Conservation (phyloP, 192 early-diverging fungal species). For the Umbelopsis ramanniana region DNA sequence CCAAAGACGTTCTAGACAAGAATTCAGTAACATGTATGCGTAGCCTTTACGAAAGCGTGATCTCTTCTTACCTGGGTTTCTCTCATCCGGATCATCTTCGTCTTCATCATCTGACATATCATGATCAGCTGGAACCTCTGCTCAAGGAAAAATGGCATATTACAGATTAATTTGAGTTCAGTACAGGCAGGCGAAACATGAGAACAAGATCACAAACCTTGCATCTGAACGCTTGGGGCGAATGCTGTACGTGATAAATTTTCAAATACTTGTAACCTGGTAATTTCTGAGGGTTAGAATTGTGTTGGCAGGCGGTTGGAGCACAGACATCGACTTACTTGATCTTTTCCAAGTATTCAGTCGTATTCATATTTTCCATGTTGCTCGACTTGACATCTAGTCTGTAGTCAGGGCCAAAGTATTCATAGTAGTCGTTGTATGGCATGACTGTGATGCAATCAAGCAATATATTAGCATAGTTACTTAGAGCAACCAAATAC, state of each 20-base stretch:
- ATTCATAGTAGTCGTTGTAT: conserved; percentile 87
- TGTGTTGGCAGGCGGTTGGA: not conserved
- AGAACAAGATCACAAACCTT: conserved; percentile 40
- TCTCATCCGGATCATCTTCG: conserved; percentile 61
- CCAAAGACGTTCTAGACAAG: conserved; percentile 55
- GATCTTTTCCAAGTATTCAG: conserved; percentile 83
- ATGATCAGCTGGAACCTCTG: conserved; percentile 75
- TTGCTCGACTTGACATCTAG: conserved; percentile 88
- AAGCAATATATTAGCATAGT: not conserved
- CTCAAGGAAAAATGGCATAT: not conserved
- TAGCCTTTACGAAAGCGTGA: too few relatives aligned
- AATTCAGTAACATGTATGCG: not conserved
- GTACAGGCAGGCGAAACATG: not conserved
- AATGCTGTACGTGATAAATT: conserved; percentile 63
- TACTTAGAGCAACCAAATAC: not conserved
- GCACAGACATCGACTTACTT: conserved; percentile 49
- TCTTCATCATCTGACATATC: conserved; percentile 73
- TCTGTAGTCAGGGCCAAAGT: conserved; percentile 91
- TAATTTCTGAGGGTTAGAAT: not conserved
- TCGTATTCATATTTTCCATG: conserved; percentile 88
- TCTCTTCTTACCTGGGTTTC: conserved; percentile 61
- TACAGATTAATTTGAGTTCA: too few relatives aligned
- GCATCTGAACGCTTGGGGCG: conserved; percentile 85
- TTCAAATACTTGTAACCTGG: conserved; percentile 64
- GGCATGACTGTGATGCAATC: conserved; percentile 62